These are phyloP conservation scores for Boletales sp. DNA, from an alignment of 768 basidiomycete species.

Conservation along the genomic window DNA sequence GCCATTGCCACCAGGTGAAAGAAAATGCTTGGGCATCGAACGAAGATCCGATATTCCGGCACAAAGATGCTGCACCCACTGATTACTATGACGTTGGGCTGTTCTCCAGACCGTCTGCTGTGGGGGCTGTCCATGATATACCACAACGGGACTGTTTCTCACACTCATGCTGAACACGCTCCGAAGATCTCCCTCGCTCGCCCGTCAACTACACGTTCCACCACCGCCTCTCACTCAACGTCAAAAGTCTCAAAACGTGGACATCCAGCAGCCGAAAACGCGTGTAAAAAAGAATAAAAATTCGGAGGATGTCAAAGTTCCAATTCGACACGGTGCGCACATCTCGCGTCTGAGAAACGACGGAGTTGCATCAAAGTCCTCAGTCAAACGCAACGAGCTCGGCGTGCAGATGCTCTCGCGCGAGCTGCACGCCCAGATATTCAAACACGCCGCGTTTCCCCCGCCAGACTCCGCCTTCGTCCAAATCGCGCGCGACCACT, in stretches of 20 bases:
- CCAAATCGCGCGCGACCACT: constrained; percentile 77
- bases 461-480: constrained; percentile 57
- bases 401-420: constrained; percentile 93
- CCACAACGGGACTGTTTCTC: not conserved
- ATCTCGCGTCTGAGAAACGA: not conserved
- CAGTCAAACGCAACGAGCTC: constrained; percentile 75
- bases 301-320: not conserved
- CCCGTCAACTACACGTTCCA: constrained; percentile 13
- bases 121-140: too few species aligned
- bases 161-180: constrained; percentile 18
- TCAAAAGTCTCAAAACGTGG: constrained; percentile 2
- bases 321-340: constrained; percentile 6
- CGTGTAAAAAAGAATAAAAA: not conserved
- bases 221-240: constrained; percentile 12
- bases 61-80: too few species aligned
- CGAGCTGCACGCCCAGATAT: constrained; percentile 78
- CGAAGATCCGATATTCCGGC: too few species aligned
- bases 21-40: too few species aligned
- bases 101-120: too few species aligned
- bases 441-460: constrained; percentile 64
- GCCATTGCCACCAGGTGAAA: too few species aligned
- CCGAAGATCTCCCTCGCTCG: constrained; percentile 12
- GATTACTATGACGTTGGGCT: too few species aligned
- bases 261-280: not conserved
- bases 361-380: constrained; percentile 30